Evolutionary conservation across 192 early-diverging fungal species (phyloP), one percentile per base, ranked within the genome.

Genomic region (Coemansia umbellata): DNA sequence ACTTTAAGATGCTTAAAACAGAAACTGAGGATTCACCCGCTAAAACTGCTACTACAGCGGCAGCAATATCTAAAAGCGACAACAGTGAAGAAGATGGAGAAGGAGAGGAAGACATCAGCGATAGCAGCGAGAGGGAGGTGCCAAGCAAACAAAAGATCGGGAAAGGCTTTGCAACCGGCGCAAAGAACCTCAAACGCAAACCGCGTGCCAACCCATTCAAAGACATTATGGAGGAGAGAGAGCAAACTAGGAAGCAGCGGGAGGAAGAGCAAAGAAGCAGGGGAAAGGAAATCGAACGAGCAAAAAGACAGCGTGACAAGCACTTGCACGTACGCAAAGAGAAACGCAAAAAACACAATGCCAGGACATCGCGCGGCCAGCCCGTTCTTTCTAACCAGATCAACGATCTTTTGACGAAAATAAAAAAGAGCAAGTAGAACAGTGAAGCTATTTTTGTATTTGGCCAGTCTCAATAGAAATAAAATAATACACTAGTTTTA

Each of bases 361-460:
- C 60, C 5, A 43, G 60, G 18, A 74, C 63, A 4, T 44, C 47
- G 36, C 58, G 60, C 11, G 71, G 71, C 8, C 71, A 74, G 64
- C 71, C 71, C 10, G 47, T 58, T 30, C 42, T 74, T 22, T 48
- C 71, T 23, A 67, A 58, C 55, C 71, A 74, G 41, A 66, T 74
- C 39, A 35, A 21, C 31, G 33, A 42, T 9, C 31, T 74, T 21
- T 42, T 74, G 55, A 47, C 47, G 17, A 74, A 66, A 52, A 62
- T 74, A 35, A 47, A 58, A 23, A 61, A 62, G 31, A 41, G 36
- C 47, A 22, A 43, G 11, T 55, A 55, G 35, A 4, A 32, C 19
- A 17, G 14, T 31, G 32, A 31, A 9, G 3, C 2, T 19, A 7
- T 23, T 36, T 3, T 35, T 23, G 49, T 36, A 40, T 17, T 31